Percentiles rank a stretch among this genome's conserved stretches.
These are phyloP conservation scores for Penicillium dipodomyicola DNA, from an alignment of 495 filamentous ascomycete genomes.

Conservation along the genomic window DNA sequence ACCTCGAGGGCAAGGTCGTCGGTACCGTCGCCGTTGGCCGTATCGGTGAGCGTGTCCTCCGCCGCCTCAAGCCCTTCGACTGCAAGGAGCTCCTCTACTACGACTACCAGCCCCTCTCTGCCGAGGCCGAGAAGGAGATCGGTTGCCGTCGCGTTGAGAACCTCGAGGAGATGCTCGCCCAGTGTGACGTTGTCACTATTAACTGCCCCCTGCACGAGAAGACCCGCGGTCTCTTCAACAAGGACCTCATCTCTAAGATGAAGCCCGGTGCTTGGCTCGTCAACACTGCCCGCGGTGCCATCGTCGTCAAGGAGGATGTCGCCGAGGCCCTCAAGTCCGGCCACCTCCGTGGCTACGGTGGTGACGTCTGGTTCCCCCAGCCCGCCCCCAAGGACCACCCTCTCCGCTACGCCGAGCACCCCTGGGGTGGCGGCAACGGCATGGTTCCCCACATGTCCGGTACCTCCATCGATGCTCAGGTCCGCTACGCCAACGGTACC, in stretches of 20 bases:
- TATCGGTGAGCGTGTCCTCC: slow-evolving; percentile 96
- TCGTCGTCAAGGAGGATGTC: slow-evolving; percentile 99
- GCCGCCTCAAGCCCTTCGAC: slow-evolving; percentile 92
- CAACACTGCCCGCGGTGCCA: slow-evolving; percentile 98
- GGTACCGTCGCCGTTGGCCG: slow-evolving; percentile 96
- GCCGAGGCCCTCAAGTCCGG: slow-evolving; percentile 89
- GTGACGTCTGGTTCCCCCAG: slow-evolving; percentile 92
- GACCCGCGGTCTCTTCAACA: slow-evolving; percentile 95
- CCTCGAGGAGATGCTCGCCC: slow-evolving; percentile 91
- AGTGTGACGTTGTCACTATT: slow-evolving; percentile 98
- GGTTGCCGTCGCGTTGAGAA: slow-evolving; percentile 82
- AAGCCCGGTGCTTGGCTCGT: slow-evolving; percentile 96
- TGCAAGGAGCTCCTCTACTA: slow-evolving; percentile 99
- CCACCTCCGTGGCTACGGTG: slow-evolving; percentile 95
- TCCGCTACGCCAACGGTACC: slow-evolving; percentile 85
- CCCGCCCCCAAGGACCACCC: slow-evolving; percentile 93
- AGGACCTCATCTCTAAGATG: slow-evolving; percentile 99
- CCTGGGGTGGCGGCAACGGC: slow-evolving; percentile 94
- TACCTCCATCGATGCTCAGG: slow-evolving; percentile 94
- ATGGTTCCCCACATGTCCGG: slow-evolving; percentile 99
- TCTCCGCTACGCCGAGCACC: slow-evolving; percentile 89
- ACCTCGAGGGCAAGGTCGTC: slow-evolving; percentile 96
- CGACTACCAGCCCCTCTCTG: slow-evolving; percentile 90
- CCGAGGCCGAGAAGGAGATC: slow-evolving; percentile 93
- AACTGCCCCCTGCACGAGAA: slow-evolving; percentile 99